phyloP scores from a whole-genome alignment of 2,329 filamentous ascomycete genomes.

The Ophiostoma sp. region DNA sequence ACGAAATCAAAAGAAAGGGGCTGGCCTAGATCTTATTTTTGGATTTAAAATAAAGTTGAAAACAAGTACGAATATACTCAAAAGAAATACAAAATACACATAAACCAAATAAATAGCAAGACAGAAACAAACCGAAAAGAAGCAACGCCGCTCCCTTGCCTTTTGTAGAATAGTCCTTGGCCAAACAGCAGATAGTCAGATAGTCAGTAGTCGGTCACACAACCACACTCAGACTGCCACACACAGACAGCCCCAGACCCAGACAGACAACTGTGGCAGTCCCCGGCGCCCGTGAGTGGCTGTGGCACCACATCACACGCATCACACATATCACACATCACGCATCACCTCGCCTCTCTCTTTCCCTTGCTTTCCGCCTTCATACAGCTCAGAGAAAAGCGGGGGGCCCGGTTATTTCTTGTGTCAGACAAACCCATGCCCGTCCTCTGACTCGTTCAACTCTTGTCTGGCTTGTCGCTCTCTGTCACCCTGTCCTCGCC shows the following conservation, averaged over 20 bases:
- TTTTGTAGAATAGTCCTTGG: not conserved
- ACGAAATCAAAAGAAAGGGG: conserved; percentile 6
- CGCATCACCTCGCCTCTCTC: not conserved
- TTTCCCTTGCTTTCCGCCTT: not conserved
- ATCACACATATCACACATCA: conserved; percentile 11
- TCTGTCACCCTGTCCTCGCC: conserved; percentile 12
- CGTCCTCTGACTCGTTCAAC: conserved; percentile 20
- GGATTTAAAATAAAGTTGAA: not conserved
- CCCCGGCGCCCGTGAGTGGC: conserved; percentile 19
- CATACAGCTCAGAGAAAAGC: not conserved
- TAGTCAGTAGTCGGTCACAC: not conserved
- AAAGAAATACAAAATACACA: not conserved
- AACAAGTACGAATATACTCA: not conserved
- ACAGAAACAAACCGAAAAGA: not conserved
- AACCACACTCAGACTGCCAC: not conserved
- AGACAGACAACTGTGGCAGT: conserved; percentile 7
- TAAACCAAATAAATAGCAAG: not conserved
- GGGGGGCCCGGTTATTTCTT: conserved; percentile 14
- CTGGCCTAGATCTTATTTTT: not conserved
- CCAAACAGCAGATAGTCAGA: too few relatives aligned
- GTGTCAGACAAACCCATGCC: conserved; percentile 23
- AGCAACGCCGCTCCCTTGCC: not conserved
- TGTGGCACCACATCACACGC: conserved; percentile 19
- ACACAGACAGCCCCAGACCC: conserved; percentile 1
- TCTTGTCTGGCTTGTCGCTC: not conserved